These are phyloP conservation scores for Colletotrichum tanaceti DNA, from an alignment of 2,329 filamentous ascomycete species.

Conservation along the genomic window DNA sequence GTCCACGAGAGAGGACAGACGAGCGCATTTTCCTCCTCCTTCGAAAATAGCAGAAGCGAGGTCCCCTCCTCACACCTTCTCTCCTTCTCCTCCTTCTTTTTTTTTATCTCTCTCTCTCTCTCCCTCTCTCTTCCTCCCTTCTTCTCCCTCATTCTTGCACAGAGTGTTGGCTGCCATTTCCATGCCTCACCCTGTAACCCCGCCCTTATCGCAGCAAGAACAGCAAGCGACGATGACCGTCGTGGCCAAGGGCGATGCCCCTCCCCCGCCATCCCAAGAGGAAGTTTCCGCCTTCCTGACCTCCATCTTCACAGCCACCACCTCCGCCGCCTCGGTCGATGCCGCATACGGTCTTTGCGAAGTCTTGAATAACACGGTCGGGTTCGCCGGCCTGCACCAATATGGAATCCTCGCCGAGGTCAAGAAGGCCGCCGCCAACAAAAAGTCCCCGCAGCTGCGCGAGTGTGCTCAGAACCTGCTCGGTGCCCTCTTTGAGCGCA, in stretches of 20 bases:
- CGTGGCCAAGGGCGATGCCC: conserved; percentile 60
- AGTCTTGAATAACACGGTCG: conserved; percentile 65
- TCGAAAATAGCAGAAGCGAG: conserved; percentile 35
- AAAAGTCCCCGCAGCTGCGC: conserved; percentile 87
- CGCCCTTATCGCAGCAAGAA: conserved; percentile 50
- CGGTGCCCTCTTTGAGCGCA: conserved; percentile 91
- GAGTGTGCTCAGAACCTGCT: conserved; percentile 96
- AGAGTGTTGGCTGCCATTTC: conserved; percentile 18
- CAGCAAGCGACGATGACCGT: conserved; percentile 44
- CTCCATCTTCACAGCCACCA: conserved; percentile 75
- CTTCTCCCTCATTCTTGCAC: background rate
- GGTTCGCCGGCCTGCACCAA: conserved; percentile 62
- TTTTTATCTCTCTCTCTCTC: background rate
- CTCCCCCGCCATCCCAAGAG: conserved; percentile 71
- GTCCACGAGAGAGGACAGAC: conserved; percentile 40
- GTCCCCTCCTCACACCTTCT: conserved; percentile 4
- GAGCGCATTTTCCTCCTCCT: conserved; percentile 36
- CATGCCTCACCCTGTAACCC: conserved; percentile 63
- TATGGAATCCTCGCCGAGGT: conserved; percentile 68
- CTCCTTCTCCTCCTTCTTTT: conserved; percentile 8
- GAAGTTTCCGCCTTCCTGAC: conserved; percentile 74
- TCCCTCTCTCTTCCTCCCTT: conserved; percentile 12
- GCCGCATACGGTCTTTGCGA: conserved; percentile 72
- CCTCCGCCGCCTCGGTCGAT: conserved; percentile 76
- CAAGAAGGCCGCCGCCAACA: conserved; percentile 84